These are phyloP conservation scores for Blastobotrys parvus DNA, from an alignment of 805 yeast species.

Conservation along the genomic window DNA sequence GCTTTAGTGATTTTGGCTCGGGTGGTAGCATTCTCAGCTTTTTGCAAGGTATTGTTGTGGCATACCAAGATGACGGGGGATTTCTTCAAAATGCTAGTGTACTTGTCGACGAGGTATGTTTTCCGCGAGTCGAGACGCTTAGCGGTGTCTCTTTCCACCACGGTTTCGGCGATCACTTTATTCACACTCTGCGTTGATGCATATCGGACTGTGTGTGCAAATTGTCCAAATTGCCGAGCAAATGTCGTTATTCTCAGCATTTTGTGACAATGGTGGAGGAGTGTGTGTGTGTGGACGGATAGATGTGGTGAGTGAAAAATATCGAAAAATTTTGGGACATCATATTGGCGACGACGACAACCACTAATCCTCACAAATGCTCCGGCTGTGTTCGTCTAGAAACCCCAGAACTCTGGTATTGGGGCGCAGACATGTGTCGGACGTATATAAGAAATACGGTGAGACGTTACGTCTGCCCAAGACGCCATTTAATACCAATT, in stretches of 20 bases:
- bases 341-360: neutral
- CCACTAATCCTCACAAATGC: neutral
- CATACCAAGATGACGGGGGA: conserved; percentile 66
- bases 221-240: neutral
- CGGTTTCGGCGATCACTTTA: no score
- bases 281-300: no score
- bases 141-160: conserved; percentile 36
- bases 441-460: conserved; percentile 13
- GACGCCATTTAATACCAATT: conserved; percentile 10
- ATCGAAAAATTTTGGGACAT: neutral
- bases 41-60: conserved; percentile 76
- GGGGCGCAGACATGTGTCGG: no score
- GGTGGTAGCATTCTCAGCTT: conserved; percentile 55
- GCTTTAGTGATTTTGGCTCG: conserved; percentile 52
- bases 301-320: neutral
- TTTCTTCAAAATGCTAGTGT: conserved; percentile 58
- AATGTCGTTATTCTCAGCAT: neutral
- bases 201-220: no score
- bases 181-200: no score
- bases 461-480: conserved; percentile 15
- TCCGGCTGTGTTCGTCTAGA: no score
- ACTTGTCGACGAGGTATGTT: conserved; percentile 75
- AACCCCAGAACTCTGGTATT: no score
- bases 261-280: no score
- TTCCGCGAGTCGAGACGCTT: conserved; percentile 70